Evolutionary conservation across 1,139 yeast genomes (phyloP), one percentile per base, ranked within the genome.

Genomic region (Tardiomyces blankii): DNA sequence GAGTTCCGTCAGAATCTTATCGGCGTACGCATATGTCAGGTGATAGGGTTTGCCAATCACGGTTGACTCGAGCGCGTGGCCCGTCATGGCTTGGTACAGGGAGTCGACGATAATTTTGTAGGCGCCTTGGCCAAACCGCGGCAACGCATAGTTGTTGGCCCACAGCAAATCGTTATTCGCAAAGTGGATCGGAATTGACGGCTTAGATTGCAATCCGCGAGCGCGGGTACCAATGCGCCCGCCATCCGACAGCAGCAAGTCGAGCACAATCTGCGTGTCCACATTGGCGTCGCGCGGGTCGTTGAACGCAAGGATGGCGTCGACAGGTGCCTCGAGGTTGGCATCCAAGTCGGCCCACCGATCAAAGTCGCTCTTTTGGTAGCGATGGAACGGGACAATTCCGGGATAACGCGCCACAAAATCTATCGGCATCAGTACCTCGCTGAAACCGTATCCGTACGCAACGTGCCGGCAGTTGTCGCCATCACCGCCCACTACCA

Each of bases 91-190:
- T 41, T 71, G 64, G 60, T 85, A 87, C 44, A 89, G 64, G 4
- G 77, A 66, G 56, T 82, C 84, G 4, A 84, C 67, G 42, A 78
- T 68, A 47, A 78, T 73, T 48, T 93, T 71, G 56, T 86, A 82
- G 1, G 93, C 94, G 23, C 97, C 97, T 66, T 88, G 96, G 3
- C 97, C 97, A 58, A 86, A 85, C 48, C 98, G 72, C 14, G 95
- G 88, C 49, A 82, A 65, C 11, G 65, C 64, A 62, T 82, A 89
- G 59, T 83, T 89, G 59, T 86, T 87, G 9, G 96, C 88, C 96
- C 96, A 91, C 42, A 85, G 61, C 59, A 88, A 77, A 63, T 91
- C 98, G 57, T 84, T 80, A 63, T 88, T 87, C 47, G 95, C 83
- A 65, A 88, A 89, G 51, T 80, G 77, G 28, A 89, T 82, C 0